A percentile compares a stretch with the other conserved stretches of the same genome.
Evolutionary conservation across 805 yeast genomes (phyloP).

Genomic region (Debaryomyces tyrocola): DNA sequence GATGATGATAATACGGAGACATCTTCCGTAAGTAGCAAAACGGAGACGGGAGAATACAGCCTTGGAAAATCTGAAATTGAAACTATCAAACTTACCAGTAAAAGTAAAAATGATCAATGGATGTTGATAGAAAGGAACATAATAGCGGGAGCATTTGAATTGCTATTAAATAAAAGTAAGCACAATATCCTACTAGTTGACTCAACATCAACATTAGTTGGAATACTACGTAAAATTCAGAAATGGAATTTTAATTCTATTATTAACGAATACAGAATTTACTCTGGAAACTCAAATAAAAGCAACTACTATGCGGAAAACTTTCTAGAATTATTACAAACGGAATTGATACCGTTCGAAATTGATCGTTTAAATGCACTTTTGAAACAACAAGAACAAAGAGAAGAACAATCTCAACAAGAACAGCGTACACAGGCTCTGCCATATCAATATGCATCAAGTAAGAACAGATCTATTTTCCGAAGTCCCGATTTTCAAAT

Average conservation of each 20-base stretch:
- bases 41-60: conserved; percentile 1
- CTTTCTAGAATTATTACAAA: conserved; percentile 70
- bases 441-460: background rate
- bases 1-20: conserved; percentile 11
- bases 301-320: conserved; percentile 79
- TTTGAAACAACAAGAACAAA: conserved; percentile 14
- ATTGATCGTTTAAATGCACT: conserved; percentile 28
- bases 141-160: conserved; percentile 63
- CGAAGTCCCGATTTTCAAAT: background rate
- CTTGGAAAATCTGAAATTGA: conserved; percentile 15
- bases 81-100: conserved; percentile 21
- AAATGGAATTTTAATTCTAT: conserved; percentile 88
- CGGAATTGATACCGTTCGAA: conserved; percentile 49
- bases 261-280: conserved; percentile 79
- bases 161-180: conserved; percentile 59
- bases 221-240: conserved; percentile 77
- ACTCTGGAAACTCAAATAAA: conserved; percentile 60
- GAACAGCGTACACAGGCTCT: background rate
- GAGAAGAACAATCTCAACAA: conserved; percentile 3
- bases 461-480: background rate
- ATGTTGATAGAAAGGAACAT: conserved; percentile 71
- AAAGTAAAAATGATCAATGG: conserved; percentile 56
- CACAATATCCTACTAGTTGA: conserved; percentile 78
- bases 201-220: conserved; percentile 74
- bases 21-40: background rate